Evolutionary conservation across 768 basidiomycete genomes (phyloP).

Genomic region (Lactarius tabidus): DNA sequence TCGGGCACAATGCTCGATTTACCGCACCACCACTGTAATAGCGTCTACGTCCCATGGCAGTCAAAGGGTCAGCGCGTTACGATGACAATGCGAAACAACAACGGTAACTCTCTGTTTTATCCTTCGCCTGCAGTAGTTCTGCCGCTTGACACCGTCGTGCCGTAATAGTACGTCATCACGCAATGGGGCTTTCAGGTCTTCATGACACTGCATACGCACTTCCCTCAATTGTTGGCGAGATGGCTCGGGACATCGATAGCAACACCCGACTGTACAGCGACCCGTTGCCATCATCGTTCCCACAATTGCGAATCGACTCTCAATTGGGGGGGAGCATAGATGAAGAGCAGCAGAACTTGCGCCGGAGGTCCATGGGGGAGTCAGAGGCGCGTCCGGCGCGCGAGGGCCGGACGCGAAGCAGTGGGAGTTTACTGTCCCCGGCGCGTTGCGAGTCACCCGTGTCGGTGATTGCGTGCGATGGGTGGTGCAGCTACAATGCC

Average conservation of each 20-base stretch:
- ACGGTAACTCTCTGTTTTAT: slow-evolving; percentile 1
- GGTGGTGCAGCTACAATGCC: slow-evolving; percentile 16
- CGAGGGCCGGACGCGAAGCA: neutral
- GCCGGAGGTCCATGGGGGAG: neutral
- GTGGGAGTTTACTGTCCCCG: neutral
- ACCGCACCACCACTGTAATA: slow-evolving; percentile 27
- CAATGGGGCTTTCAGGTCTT: neutral
- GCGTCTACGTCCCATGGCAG: slow-evolving; percentile 25
- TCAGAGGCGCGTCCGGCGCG: neutral
- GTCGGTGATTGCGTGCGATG: slow-evolving; percentile 19
- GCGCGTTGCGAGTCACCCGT: slow-evolving; percentile 20
- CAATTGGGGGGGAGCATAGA: neutral
- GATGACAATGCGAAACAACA: slow-evolving; percentile 13
- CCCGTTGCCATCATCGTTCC: neutral
- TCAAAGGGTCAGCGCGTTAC: slow-evolving; percentile 21
- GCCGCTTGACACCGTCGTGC: neutral
- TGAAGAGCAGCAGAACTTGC: neutral
- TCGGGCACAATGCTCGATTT: slow-evolving; percentile 28
- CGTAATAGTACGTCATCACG: neutral
- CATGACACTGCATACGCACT: neutral
- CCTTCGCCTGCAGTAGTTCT: neutral
- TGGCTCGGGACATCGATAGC: neutral
- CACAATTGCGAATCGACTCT: neutral
- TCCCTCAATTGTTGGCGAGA: neutral
- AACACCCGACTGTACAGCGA: neutral